A percentile compares a stretch with the other conserved stretches of the same genome.
These are phyloP conservation scores for Peziza echinospora DNA, from an alignment of 495 filamentous ascomycete genomes.

Conservation along the genomic window DNA sequence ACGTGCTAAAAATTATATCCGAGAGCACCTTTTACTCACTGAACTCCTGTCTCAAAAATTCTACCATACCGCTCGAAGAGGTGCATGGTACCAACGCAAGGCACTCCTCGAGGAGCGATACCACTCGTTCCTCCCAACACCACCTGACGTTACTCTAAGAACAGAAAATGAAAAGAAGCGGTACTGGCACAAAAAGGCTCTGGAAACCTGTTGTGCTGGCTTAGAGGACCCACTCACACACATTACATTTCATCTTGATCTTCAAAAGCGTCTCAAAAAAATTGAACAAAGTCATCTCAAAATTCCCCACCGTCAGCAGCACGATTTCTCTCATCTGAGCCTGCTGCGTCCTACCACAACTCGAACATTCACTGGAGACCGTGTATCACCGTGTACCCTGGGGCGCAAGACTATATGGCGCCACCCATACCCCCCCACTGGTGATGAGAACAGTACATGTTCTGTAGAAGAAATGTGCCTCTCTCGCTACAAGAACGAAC, in stretches of 20 bases:
- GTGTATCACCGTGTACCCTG: slow-evolving; percentile 25
- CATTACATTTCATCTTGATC: slow-evolving; percentile 76
- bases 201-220: slow-evolving; percentile 67
- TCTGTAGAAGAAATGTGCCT: slow-evolving; percentile 77
- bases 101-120: slow-evolving; percentile 90
- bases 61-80: slow-evolving; percentile 67
- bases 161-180: slow-evolving; percentile 45
- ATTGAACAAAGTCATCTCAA: slow-evolving; percentile 57
- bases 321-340: slow-evolving; percentile 74
- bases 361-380: slow-evolving; percentile 51
- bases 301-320: slow-evolving; percentile 67
- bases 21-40: slow-evolving; percentile 51
- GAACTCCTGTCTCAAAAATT: slow-evolving; percentile 63
- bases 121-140: slow-evolving; percentile 40
- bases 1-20: slow-evolving; percentile 54
- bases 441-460: slow-evolving; percentile 45
- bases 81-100: slow-evolving; percentile 90
- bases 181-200: slow-evolving; percentile 59
- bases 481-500: slow-evolving; percentile 49
- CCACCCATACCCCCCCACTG: slow-evolving; percentile 29
- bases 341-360: slow-evolving; percentile 47
- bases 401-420: slow-evolving; percentile 75
- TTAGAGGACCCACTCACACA: slow-evolving; percentile 76
- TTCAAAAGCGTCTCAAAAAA: slow-evolving; percentile 80
- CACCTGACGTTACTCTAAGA: slow-evolving; percentile 3